Percentiles rank a stretch among this genome's conserved stretches.
Conservation (phyloP, 2,329 filamentous ascomycete species). For the Blastomyces silverae region DNA sequence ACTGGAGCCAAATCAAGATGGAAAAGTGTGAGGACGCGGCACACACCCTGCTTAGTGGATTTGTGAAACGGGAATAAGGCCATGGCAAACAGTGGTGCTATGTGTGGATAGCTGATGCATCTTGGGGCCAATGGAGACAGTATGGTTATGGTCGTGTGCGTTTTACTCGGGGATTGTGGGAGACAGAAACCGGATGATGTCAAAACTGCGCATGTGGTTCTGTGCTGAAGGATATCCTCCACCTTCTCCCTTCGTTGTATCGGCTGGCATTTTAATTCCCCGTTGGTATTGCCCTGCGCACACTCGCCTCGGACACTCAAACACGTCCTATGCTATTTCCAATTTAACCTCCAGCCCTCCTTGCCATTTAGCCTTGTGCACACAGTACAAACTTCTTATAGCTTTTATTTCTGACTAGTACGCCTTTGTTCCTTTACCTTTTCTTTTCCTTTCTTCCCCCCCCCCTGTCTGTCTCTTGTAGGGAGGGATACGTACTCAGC, state of each 20-base stretch:
- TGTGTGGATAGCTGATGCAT: not conserved
- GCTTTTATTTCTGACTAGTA: too few relatives aligned
- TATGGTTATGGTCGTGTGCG: not conserved
- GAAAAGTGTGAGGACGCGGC: slow-evolving; percentile 21
- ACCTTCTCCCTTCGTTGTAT: not conserved
- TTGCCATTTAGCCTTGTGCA: not conserved
- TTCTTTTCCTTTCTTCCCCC: not conserved
- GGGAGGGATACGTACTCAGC: not conserved
- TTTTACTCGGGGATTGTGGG: not conserved
- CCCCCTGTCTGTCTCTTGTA: not conserved
- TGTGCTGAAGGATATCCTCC: not conserved
- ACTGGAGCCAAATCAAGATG: slow-evolving; percentile 26
- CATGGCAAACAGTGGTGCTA: not conserved
- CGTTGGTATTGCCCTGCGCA: not conserved
- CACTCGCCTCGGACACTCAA: not conserved
- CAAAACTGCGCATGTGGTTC: not conserved
- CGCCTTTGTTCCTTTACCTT: too few relatives aligned
- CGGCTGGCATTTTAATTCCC: not conserved
- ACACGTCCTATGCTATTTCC: not conserved
- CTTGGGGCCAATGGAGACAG: not conserved
- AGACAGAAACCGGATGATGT: not conserved
- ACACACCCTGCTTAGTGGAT: slow-evolving; percentile 17
- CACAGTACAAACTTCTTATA: not conserved
- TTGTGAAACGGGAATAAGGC: slow-evolving; percentile 25
- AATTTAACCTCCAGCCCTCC: not conserved